Evolutionary conservation across 345 rosid species (phyloP), one percentile per base, ranked within the genome.

Genomic region (Clausena lansium): DNA sequence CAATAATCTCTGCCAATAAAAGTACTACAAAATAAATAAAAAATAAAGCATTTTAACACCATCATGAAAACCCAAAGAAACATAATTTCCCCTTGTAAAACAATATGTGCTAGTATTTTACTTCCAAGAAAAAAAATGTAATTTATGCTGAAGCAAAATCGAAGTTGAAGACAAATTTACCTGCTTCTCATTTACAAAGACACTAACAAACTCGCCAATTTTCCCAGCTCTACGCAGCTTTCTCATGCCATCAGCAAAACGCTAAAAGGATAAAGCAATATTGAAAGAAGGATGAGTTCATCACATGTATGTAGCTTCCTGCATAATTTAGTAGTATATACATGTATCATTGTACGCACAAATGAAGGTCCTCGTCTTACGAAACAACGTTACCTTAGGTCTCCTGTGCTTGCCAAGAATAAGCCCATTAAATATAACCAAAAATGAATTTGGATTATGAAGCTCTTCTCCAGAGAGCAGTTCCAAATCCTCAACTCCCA

Each of bases 171-270:
- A 76, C 82, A 30, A 82, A 78, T 3, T 71, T 87, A 95, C 99
- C 97, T 95, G 99, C 86, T 93, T 95, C 87, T 92, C 98, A 74
- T 95, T 92, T 67, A 89, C 89, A 86, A 89, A 95, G 76, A 95
- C 87, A 73, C 92, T 89, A 59, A 95, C 97, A 84, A 95, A 95
- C 81, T 95, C 98, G 60, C 99, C 95, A 78, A 95, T 81, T 88
- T 87, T 88, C 30, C 98, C 97, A 81, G 94, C 89, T 91, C 99
- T 89, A 69, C 98, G 94, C 81, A 93, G 83, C 85, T 83, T 89
- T 85, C 98, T 91, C 85, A 93, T 74, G 27, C 85, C 86, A 77
- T 77, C 71, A 67, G 93, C 94, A 86, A 95, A 95, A 76, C 78
- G 73, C 99, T 95, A 84, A 67, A 74, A 79, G 33, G 81, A 75